Evolutionary conservation across 768 basidiomycete genomes (phyloP).

Genomic region (Tulasnella sp.): DNA sequence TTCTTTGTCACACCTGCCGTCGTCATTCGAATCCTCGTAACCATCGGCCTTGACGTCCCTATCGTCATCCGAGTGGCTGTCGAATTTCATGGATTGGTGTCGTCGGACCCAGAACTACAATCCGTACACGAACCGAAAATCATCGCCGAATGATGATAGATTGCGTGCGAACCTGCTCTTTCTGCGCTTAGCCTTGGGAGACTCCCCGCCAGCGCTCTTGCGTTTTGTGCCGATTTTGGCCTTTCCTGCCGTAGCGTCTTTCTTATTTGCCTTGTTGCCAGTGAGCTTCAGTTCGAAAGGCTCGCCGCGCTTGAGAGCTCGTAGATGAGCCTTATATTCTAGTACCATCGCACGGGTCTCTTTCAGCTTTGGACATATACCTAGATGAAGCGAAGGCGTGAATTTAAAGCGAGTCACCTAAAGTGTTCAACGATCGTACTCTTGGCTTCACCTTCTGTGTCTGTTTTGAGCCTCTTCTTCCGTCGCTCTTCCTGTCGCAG

Average conservation of each 20-base stretch:
- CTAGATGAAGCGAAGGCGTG: not conserved
- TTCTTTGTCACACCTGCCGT: conserved; percentile 19
- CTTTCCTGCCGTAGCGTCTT: conserved; percentile 13
- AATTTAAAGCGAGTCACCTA: conserved; percentile 23
- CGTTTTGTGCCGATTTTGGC: conserved; percentile 35
- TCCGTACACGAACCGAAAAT: not conserved
- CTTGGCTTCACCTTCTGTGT: conserved; percentile 33
- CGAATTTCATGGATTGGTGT: conserved; percentile 21
- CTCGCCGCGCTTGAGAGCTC: conserved; percentile 37
- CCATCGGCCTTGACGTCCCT: conserved; percentile 17
- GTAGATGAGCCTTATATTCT: conserved; percentile 28
- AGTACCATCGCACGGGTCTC: conserved; percentile 27
- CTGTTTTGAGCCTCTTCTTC: conserved; percentile 34
- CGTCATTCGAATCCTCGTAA: conserved; percentile 23
- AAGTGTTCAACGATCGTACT: conserved; percentile 25
- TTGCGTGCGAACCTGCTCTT: conserved; percentile 20
- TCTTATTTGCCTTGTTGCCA: conserved; percentile 23
- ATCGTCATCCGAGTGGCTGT: conserved; percentile 19
- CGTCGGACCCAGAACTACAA: conserved; percentile 22
- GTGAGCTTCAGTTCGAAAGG: conserved; percentile 36
- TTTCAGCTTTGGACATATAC: conserved; percentile 32
- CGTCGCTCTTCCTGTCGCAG: conserved; percentile 29
- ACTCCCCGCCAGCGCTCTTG: conserved; percentile 34
- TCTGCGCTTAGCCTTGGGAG: conserved; percentile 33
- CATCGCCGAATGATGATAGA: not conserved